These are phyloP conservation scores for Tanacetum coccineum DNA, from an alignment of 129 eudicot species.

Conservation along the genomic window DNA sequence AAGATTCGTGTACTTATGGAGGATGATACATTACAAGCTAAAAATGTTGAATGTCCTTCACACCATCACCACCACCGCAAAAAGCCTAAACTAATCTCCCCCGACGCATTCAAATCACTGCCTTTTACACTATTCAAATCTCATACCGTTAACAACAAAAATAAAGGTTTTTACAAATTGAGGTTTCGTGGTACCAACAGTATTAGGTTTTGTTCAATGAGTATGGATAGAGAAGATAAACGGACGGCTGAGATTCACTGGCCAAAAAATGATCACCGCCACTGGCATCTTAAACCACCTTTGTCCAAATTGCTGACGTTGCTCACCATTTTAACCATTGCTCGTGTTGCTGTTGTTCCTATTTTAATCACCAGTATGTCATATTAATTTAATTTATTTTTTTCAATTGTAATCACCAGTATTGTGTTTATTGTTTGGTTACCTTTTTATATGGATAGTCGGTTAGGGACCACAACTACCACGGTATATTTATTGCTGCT, in stretches of 20 bases:
- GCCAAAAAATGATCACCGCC: slow-evolving; percentile 25
- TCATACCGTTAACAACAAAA: slow-evolving; percentile 4
- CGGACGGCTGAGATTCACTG: slow-evolving; percentile 20
- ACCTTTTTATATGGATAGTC: slow-evolving; percentile 78
- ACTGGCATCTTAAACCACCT: slow-evolving; percentile 25
- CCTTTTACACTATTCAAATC: slow-evolving; percentile 24
- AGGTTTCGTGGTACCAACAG: slow-evolving; percentile 45
- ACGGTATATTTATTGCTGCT: slow-evolving; percentile 82
- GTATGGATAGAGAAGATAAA: slow-evolving; percentile 28
- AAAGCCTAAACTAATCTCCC: slow-evolving; percentile 24
- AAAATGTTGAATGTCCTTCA: too few species aligned
- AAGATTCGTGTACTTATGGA: too few species aligned
- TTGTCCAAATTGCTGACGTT: slow-evolving; percentile 67
- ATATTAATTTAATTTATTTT: too few species aligned
- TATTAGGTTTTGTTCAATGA: slow-evolving; percentile 21
- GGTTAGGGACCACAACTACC: slow-evolving; percentile 82
- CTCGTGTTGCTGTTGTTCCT: slow-evolving; percentile 89
- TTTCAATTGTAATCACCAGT: too few species aligned
- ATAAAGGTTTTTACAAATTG: background rate
- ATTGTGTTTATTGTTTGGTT: slow-evolving; percentile 24
- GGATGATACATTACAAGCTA: too few species aligned
- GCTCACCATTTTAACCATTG: slow-evolving; percentile 83
- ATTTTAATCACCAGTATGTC: slow-evolving; percentile 72
- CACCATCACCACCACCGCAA: slow-evolving; percentile 24
- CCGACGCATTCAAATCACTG: slow-evolving; percentile 22